These are phyloP conservation scores for Candida hungchunana DNA, from an alignment of 805 yeast genomes.

Conservation along the genomic window DNA sequence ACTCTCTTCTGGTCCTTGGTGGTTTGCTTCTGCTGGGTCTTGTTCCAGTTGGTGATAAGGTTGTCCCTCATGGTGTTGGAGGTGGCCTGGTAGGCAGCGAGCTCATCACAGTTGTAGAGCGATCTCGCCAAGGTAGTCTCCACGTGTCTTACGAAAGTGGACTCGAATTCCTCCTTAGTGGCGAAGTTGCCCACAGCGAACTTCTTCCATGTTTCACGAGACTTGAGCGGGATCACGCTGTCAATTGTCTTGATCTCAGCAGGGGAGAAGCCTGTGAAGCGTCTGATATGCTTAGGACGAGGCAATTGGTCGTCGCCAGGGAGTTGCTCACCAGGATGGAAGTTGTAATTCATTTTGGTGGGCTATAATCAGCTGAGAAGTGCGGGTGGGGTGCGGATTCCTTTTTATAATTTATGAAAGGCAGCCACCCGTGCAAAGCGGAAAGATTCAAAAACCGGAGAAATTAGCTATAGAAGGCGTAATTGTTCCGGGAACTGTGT, in stretches of 20 bases:
- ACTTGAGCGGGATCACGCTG: conserved; percentile 71
- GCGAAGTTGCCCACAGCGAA: conserved; percentile 48
- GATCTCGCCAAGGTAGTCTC: conserved; percentile 91
- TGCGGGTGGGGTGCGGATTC: too few species aligned
- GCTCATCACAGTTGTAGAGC: conserved; percentile 83
- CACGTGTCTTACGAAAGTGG: conserved; percentile 74
- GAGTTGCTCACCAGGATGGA: conserved; percentile 15
- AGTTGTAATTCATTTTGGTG: too few species aligned
- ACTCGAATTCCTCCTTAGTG: conserved; percentile 56
- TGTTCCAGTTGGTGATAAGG: conserved; percentile 82
- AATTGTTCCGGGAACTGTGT: too few species aligned
- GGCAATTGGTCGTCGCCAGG: conserved; percentile 20
- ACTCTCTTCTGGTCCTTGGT: conserved; percentile 78
- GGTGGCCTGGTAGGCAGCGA: conserved; percentile 91
- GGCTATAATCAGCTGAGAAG: too few species aligned
- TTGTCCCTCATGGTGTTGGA: conserved; percentile 76
- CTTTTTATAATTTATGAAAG: too few species aligned
- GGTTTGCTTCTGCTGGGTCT: conserved; percentile 88
- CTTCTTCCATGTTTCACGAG: conserved; percentile 75
- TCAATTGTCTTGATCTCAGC: conserved; percentile 83
- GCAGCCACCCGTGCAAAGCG: too few species aligned
- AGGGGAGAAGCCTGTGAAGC: conserved; percentile 88
- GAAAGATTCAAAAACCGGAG: too few species aligned
- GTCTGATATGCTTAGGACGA: conserved; percentile 53
- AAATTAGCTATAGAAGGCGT: too few species aligned